Base-by-base conservation (phyloP, 1,284 basidiomycete genomes). In the Ceratobasidium papillatum region DNA sequence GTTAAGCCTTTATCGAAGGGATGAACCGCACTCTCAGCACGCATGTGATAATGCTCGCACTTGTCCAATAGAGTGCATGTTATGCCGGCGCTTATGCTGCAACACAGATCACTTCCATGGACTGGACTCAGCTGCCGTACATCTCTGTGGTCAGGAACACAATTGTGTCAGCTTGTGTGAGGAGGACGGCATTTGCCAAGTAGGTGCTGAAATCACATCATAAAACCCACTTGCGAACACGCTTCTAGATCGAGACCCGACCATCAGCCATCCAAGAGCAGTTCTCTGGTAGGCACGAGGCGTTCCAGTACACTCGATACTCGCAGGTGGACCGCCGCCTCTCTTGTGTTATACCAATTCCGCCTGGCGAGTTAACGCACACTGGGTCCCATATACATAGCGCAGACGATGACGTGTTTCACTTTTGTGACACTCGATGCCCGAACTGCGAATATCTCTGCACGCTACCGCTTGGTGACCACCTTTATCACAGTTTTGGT, bases 251-350 rank as follows among this genome's bases (percentile, higher is more conserved):
- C 4, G 87, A 87, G 45, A 87, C 85, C 0, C 81, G 84, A 0
- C 89, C 89, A 0, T 84, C 87, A 73, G 87, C 88, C 0, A 84
- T 90, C 38, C 85, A 89, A 76, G 86, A 86, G 0, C 88, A 87
- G 0, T 90, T 90, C 61, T 82, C 81, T 0, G 86, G 86, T 0
- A 79, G 77, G 54, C 82, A 87, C 34, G 84, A 85, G 64, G 83
- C 81, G 0, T 87, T 86, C 69, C 83, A 85, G 72, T 87, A 86
- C 43, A 87, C 85, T 0, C 43, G 77, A 74, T 79, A 75, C 52
- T 77, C 78, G 14, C 78, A 78, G 77, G 78, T 83, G 12, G 82
- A 84, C 0, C 87, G 86, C 76, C 84, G 86, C 7, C 80, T 87
- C 14, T 84, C 80, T 47, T 90, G 88, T 69, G 81, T 83, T 25